Evolutionary conservation across 2,329 filamentous ascomycete species (phyloP).

Genomic region (Mycosphaerella sp.): DNA sequence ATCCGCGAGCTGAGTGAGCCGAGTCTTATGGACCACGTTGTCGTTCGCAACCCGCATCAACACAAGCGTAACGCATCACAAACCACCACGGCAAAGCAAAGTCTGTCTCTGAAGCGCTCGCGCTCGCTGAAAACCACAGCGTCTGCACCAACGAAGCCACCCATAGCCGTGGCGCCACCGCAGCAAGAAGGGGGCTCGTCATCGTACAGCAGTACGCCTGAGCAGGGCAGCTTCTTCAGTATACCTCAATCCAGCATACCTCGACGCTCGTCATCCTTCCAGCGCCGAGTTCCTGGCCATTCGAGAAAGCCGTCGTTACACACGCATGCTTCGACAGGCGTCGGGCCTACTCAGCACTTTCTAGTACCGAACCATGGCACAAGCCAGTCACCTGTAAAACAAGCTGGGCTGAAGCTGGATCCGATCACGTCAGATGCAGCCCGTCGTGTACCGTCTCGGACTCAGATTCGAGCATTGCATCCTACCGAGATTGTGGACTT

Average conservation of each 20-base stretch:
- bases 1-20: constrained; percentile 48
- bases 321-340: constrained; percentile 7
- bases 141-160: background rate
- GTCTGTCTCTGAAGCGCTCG: constrained; percentile 21
- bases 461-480: constrained; percentile 43
- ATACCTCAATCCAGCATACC: constrained; percentile 43
- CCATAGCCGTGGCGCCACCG: background rate
- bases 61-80: constrained; percentile 27
- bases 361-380: constrained; percentile 42
- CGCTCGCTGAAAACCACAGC: constrained; percentile 20
- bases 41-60: constrained; percentile 8
- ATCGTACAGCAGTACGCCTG: constrained; percentile 34
- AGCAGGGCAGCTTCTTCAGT: constrained; percentile 42
- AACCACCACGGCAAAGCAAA: constrained; percentile 26
- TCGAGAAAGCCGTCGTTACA: constrained; percentile 22
- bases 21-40: constrained; percentile 34
- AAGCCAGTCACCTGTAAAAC: constrained; percentile 46
- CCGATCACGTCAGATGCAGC: constrained; percentile 40
- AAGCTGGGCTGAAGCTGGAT: constrained; percentile 38
- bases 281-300: constrained; percentile 8
- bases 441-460: constrained; percentile 43
- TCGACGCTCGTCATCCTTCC: constrained; percentile 41
- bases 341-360: constrained; percentile 16
- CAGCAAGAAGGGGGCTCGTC: constrained; percentile 24
- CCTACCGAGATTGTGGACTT: constrained; percentile 47